Conservation (phyloP, 306 rosid species). For the Senna tora region DNA sequence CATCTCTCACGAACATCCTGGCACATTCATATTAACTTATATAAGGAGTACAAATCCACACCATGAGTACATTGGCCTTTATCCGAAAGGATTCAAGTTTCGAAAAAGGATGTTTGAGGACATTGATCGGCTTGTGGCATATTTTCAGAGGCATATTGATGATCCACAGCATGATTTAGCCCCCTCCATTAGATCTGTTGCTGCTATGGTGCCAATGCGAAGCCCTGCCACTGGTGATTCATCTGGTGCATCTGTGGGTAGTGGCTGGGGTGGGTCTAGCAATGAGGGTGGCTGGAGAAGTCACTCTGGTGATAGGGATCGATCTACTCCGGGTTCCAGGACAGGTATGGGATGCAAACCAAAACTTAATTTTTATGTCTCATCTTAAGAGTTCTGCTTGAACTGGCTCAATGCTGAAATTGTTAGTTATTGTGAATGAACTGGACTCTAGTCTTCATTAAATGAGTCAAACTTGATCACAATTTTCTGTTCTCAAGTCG, state of each 20-base stretch:
- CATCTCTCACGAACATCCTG: conserved; percentile 96
- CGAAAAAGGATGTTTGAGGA: conserved; percentile 96
- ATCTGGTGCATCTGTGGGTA: conserved; percentile 75
- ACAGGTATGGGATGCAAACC: conserved; percentile 61
- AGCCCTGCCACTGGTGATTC: conserved; percentile 98
- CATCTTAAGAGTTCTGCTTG: conserved; percentile 1
- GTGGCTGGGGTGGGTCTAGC: conserved; percentile 85
- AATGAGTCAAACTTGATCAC: too few species aligned
- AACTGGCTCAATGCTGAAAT: conserved; percentile 18
- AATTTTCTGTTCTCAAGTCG: too few species aligned
- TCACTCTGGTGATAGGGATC: conserved; percentile 78
- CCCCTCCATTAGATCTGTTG: conserved; percentile 93
- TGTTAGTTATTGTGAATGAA: too few species aligned
- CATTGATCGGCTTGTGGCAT: conserved; percentile 89
- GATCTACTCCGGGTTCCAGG: conserved; percentile 86
- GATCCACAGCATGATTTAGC: conserved; percentile 81
- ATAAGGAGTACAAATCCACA: conserved; percentile 94
- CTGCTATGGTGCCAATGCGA: conserved; percentile 99
- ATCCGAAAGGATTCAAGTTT: conserved; percentile 96
- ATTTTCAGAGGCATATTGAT: conserved; percentile 91
- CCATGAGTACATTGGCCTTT: conserved; percentile 96
- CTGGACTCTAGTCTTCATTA: too few species aligned
- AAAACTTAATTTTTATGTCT: conserved; percentile 1
- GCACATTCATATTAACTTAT: conserved; percentile 86
- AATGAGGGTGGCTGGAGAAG: conserved; percentile 86